Percentiles rank a stretch among this genome's conserved stretches.
Evolutionary conservation across 306 rosid genomes (phyloP).

Genomic region (Castanea crenata): DNA sequence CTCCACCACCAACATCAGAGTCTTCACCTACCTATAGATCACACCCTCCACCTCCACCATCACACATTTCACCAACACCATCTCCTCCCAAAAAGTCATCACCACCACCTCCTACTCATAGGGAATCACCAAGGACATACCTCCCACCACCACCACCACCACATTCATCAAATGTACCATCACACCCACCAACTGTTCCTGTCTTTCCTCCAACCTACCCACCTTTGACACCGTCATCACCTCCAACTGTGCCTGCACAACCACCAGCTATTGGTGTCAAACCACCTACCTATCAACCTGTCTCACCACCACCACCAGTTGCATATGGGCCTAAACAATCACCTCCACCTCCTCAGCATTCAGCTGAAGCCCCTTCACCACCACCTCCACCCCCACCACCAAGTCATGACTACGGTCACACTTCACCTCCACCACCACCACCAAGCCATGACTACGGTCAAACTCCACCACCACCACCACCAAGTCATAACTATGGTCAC

Average conservation of each 20-base stretch:
- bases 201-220: not conserved
- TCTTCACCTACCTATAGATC: constrained; percentile 28
- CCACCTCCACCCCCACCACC: not conserved
- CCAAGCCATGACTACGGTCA: not conserved
- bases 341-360: not conserved
- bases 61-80: not conserved
- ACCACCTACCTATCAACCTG: not conserved
- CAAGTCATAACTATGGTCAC: not conserved
- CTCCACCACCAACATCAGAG: constrained; percentile 28
- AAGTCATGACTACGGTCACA: not conserved
- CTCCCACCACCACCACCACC: not conserved
- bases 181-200: not conserved
- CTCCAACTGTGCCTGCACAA: not conserved
- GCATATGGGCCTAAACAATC: not conserved
- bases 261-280: no score
- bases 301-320: not conserved
- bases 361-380: not conserved
- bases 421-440: not conserved
- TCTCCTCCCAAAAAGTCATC: not conserved
- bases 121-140: constrained; percentile 20
- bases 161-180: not conserved
- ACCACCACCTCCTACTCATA: constrained; percentile 20
- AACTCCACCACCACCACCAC: not conserved
- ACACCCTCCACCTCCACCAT: constrained; percentile 22
- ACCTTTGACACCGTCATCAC: not conserved